Conservation (phyloP, 805 yeast genomes). For the Jamesozyma gamospora region DNA sequence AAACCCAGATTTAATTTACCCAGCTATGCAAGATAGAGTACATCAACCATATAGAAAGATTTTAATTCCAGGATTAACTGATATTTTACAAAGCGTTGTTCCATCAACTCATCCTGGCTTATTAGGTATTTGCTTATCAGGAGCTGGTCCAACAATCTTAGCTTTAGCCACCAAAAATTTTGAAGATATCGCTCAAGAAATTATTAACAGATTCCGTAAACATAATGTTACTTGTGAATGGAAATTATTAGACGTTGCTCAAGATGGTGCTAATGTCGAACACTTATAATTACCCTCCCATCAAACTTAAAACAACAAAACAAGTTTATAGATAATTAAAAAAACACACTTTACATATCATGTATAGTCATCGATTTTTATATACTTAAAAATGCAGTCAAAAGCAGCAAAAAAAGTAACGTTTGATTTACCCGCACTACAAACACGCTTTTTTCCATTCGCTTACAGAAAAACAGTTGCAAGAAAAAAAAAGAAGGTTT, state of each 20-base stretch:
- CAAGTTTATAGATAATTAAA: too few species aligned
- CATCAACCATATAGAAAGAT: slow-evolving; percentile 96
- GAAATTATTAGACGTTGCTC: slow-evolving; percentile 77
- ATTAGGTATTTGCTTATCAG: slow-evolving; percentile 88
- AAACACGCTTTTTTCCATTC: too few species aligned
- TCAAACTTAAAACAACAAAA: too few species aligned
- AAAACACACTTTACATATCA: too few species aligned
- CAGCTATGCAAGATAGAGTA: slow-evolving; percentile 92
- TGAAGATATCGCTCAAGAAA: slow-evolving; percentile 70
- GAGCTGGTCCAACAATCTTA: slow-evolving; percentile 96
- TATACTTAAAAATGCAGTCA: too few species aligned
- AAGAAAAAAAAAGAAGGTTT: too few species aligned
- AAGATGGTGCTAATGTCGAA: slow-evolving; percentile 68
- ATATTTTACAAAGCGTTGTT: slow-evolving; percentile 68
- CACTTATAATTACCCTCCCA: slow-evolving; percentile 1
- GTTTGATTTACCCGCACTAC: too few species aligned
- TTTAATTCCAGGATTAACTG: slow-evolving; percentile 82
- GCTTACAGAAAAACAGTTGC: too few species aligned
- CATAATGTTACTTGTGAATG: slow-evolving; percentile 66
- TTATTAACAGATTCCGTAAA: slow-evolving; percentile 55
- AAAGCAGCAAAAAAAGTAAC: too few species aligned
- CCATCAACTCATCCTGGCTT: slow-evolving; percentile 78
- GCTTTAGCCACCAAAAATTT: slow-evolving; percentile 87
- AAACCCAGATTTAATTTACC: slow-evolving; percentile 70
- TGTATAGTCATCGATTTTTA: too few species aligned